Evolutionary conservation across 1,284 basidiomycete genomes (phyloP).

Genomic region (Acaromyces ingoldii): DNA sequence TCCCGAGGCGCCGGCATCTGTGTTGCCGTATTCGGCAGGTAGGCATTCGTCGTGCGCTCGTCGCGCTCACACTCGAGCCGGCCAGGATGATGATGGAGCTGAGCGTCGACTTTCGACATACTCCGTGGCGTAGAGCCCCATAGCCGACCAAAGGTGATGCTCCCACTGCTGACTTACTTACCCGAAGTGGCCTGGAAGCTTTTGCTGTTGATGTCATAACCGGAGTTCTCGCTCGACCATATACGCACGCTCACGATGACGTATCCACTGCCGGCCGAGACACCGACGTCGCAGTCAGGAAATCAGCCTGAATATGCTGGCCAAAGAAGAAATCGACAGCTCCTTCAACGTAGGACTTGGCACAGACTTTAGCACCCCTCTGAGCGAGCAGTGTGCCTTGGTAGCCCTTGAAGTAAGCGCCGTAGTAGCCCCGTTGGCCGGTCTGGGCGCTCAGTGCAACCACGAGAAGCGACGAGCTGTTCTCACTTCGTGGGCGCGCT

Average conservation of each 20-base stretch:
- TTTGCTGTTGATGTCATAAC: background rate
- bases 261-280: background rate
- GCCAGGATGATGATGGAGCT: slow-evolving; percentile 1
- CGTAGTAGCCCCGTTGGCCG: background rate
- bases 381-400: background rate
- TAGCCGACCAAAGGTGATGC: background rate
- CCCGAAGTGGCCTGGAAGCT: background rate
- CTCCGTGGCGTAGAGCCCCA: background rate
- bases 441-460: background rate
- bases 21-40: background rate
- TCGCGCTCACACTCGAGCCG: background rate
- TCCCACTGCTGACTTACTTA: background rate
- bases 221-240: background rate
- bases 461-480: no score
- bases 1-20: background rate
- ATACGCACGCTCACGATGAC: background rate
- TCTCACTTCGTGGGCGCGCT: no score
- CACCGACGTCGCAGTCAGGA: background rate
- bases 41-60: background rate
- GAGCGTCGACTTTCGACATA: background rate
- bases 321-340: slow-evolving; percentile 7
- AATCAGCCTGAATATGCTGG: background rate
- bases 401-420: background rate
- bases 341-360: background rate
- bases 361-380: background rate